These are phyloP conservation scores for Exophiala viscosa DNA, from an alignment of 2,329 filamentous ascomycete genomes.

Conservation along the genomic window DNA sequence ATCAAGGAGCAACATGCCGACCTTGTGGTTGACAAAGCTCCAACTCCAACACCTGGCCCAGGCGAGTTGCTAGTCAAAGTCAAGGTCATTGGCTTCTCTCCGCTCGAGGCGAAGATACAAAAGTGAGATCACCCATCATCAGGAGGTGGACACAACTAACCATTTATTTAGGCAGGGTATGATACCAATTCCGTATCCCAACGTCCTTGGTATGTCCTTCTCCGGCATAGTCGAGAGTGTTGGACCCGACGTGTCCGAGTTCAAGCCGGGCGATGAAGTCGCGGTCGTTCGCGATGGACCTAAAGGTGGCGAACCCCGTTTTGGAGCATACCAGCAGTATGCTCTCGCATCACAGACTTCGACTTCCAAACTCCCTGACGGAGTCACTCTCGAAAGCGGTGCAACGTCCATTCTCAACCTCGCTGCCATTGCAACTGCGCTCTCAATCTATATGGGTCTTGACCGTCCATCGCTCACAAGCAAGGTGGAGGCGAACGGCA, in stretches of 20 bases:
- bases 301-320: constrained; percentile 13
- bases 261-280: constrained; percentile 22
- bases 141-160: neutral
- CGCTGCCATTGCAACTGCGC: constrained; percentile 19
- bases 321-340: constrained; percentile 27
- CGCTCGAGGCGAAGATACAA: constrained; percentile 26
- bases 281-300: constrained; percentile 12
- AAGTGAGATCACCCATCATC: constrained; percentile 9
- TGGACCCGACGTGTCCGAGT: constrained; percentile 10
- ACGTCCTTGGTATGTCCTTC: constrained; percentile 20
- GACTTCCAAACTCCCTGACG: constrained; percentile 9
- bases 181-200: constrained; percentile 17
- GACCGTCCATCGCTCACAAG: constrained; percentile 8
- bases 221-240: constrained; percentile 18
- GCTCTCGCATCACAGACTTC: constrained; percentile 15
- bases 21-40: constrained; percentile 3
- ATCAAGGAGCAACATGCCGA: constrained; percentile 7
- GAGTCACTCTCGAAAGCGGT: constrained; percentile 11
- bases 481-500: constrained; percentile 8
- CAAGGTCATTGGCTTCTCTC: constrained; percentile 21
- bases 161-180: neutral
- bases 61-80: constrained; percentile 20
- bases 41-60: constrained; percentile 5
- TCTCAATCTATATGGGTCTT: constrained; percentile 22
- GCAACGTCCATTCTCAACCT: constrained; percentile 24